Evolutionary conservation across 495 filamentous ascomycete species (phyloP).

Genomic region (Penicillium roqueforti): DNA sequence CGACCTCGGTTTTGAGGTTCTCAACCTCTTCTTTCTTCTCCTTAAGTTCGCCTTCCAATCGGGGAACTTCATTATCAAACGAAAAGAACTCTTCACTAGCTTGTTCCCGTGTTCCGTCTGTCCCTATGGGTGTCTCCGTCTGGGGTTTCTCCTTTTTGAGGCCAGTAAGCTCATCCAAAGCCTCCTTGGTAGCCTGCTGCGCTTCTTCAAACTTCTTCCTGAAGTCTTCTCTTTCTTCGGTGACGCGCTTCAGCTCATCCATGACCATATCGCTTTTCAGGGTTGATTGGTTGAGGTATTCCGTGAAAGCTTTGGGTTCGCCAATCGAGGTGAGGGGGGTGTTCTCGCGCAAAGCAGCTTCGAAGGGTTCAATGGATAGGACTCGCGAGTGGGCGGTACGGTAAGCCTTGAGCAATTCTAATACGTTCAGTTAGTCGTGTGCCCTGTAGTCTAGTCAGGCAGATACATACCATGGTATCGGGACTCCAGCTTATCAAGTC

Average conservation of each 20-base stretch:
- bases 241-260: conserved; percentile 86
- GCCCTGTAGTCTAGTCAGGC: not conserved
- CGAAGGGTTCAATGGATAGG: conserved; percentile 83
- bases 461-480: conserved; percentile 69
- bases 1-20: conserved; percentile 58
- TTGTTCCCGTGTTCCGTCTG: conserved; percentile 33
- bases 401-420: conserved; percentile 89
- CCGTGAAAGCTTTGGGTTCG: conserved; percentile 79
- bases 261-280: conserved; percentile 83
- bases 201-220: conserved; percentile 71
- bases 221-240: conserved; percentile 72
- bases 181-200: conserved; percentile 58
- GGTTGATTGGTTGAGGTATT: conserved; percentile 89
- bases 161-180: conserved; percentile 48
- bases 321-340: conserved; percentile 84
- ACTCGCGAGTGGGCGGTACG: conserved; percentile 82
- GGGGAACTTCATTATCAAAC: conserved; percentile 71
- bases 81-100: conserved; percentile 81
- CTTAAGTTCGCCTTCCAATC: conserved; percentile 58
- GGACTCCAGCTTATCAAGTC: conserved; percentile 80
- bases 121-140: conserved; percentile 20
- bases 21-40: conserved; percentile 62
- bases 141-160: conserved; percentile 40
- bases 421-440: conserved; percentile 12
- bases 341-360: conserved; percentile 82